Evolutionary conservation across 371 early-diverging fungal genomes (phyloP).

Genomic region (Mortierella sp.): DNA sequence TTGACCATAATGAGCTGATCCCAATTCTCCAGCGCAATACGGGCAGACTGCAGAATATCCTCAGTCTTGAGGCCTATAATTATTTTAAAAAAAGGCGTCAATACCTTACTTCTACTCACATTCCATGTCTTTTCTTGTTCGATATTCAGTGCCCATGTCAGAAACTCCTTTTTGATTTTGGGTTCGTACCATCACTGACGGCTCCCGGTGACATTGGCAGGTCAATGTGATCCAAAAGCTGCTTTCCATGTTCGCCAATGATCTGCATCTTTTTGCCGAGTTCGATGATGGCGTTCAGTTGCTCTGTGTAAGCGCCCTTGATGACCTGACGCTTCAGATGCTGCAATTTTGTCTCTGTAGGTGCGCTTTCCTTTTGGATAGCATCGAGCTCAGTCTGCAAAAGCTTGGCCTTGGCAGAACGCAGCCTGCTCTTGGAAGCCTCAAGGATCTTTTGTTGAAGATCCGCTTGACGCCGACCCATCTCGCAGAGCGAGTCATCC

Average conservation of each 20-base stretch:
- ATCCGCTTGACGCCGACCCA: slow-evolving; percentile 49
- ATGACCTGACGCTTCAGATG: slow-evolving; percentile 41
- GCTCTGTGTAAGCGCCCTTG: slow-evolving; percentile 48
- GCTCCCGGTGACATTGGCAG: slow-evolving; percentile 5
- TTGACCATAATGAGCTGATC: slow-evolving; percentile 38
- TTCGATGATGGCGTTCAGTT: slow-evolving; percentile 48
- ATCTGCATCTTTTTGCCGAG: slow-evolving; percentile 53
- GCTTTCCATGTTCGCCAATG: slow-evolving; percentile 53
- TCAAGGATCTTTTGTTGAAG: slow-evolving; percentile 47
- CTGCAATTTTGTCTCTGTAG: slow-evolving; percentile 42
- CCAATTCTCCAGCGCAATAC: slow-evolving; percentile 49
- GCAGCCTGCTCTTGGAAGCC: slow-evolving; percentile 38
- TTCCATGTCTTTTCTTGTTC: too few relatives aligned
- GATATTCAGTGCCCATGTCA: too few relatives aligned
- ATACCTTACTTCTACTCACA: too few relatives aligned
- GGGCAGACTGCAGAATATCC: slow-evolving; percentile 46
- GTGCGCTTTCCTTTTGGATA: slow-evolving; percentile 39
- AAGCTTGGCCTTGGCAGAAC: slow-evolving; percentile 36
- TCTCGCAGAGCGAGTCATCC: slow-evolving; percentile 54
- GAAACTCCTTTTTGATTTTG: not conserved
- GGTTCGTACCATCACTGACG: slow-evolving; percentile 26
- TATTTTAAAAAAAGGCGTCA: too few relatives aligned
- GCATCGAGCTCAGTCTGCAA: slow-evolving; percentile 44
- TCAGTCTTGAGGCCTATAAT: slow-evolving; percentile 42
- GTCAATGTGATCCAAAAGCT: slow-evolving; percentile 38